Evolutionary conservation across 2,329 filamentous ascomycete genomes (phyloP).

Genomic region (Torrubiella hemipterigena): DNA sequence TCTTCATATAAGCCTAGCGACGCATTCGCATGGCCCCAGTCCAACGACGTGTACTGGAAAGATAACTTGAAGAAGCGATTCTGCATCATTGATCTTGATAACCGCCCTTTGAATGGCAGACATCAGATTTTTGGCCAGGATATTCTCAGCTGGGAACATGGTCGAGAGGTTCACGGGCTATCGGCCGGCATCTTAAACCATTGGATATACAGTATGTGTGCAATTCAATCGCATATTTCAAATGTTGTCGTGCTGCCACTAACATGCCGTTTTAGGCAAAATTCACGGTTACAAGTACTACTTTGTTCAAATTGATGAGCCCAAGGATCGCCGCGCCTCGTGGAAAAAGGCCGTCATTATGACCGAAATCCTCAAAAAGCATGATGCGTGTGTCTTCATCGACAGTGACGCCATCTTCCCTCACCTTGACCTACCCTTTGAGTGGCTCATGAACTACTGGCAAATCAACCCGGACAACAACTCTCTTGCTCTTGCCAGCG

Average conservation of each 20-base stretch:
- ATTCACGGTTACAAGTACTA: constrained; percentile 37
- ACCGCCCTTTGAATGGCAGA: constrained; percentile 22
- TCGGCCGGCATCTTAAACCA: constrained; percentile 30
- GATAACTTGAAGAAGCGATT: constrained; percentile 23
- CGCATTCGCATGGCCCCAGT: constrained; percentile 19
- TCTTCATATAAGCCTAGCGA: constrained; percentile 17
- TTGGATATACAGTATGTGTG: constrained; percentile 27
- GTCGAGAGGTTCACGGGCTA: constrained; percentile 19
- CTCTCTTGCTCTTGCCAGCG: constrained; percentile 28
- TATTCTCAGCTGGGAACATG: constrained; percentile 23
- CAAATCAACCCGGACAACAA: constrained; percentile 23
- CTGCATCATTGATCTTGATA: constrained; percentile 34
- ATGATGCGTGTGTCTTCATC: constrained; percentile 29
- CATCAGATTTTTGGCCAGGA: constrained; percentile 22
- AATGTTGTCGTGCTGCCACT: constrained; percentile 9
- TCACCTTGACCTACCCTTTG: constrained; percentile 29
- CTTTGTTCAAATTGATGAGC: constrained; percentile 25
- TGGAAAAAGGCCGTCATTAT: constrained; percentile 33
- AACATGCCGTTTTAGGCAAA: constrained; percentile 16
- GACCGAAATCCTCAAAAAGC: constrained; percentile 27
- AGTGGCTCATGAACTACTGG: constrained; percentile 37
- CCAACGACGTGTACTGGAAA: constrained; percentile 17
- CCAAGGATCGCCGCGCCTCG: constrained; percentile 27
- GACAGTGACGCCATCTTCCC: constrained; percentile 33
- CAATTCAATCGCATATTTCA: neutral